These are phyloP conservation scores for Trichoderma asperelloides DNA, from an alignment of 495 filamentous ascomycete species.

Conservation along the genomic window DNA sequence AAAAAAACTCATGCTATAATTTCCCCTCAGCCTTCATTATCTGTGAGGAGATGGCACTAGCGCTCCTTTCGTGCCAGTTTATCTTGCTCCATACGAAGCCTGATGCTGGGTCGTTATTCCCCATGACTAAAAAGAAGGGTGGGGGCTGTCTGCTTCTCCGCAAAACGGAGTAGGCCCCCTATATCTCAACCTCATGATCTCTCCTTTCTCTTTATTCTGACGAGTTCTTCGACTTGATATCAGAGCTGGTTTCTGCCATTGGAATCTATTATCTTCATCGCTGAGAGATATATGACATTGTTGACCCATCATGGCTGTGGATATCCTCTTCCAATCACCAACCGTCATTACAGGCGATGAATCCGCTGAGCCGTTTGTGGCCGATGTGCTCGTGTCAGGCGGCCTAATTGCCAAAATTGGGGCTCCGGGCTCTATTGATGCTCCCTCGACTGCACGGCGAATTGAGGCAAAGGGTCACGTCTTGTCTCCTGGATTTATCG, in stretches of 20 bases:
- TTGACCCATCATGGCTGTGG: not conserved
- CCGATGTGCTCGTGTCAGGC: conserved; percentile 5
- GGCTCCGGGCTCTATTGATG: conserved; percentile 1
- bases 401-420: conserved; percentile 8
- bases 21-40: no score
- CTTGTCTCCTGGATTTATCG: conserved; percentile 9
- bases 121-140: conserved; percentile 3
- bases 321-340: conserved; percentile 9
- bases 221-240: not conserved
- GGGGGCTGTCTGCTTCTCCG: not conserved
- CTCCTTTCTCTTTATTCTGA: not conserved
- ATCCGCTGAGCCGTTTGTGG: conserved; percentile 7
- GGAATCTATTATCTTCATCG: not conserved
- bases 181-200: not conserved
- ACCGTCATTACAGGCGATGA: conserved; percentile 10
- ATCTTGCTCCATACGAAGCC: not conserved
- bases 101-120: not conserved
- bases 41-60: no score
- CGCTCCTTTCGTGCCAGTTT: not conserved
- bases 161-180: not conserved
- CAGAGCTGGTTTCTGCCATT: not conserved
- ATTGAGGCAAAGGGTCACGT: conserved; percentile 6
- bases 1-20: no score
- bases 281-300: not conserved
- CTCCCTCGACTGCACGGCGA: not conserved